Percentiles rank a stretch among this genome's conserved stretches.
Evolutionary conservation across 2,329 filamentous ascomycete genomes (phyloP).

Genomic region (Niveomyces coronatus): DNA sequence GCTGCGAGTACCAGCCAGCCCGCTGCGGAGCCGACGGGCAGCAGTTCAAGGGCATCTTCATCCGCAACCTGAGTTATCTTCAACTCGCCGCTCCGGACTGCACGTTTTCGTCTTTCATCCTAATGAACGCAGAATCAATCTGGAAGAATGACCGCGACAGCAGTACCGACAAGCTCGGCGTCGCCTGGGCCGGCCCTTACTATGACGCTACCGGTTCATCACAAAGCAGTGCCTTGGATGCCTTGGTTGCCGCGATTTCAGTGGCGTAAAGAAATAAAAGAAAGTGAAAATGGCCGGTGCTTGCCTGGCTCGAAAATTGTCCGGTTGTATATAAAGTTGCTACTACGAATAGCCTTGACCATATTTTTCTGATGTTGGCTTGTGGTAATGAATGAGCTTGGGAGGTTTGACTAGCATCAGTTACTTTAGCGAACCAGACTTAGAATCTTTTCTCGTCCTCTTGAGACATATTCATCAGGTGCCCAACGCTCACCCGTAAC

Average conservation of each 20-base stretch:
- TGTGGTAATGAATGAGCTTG: no score
- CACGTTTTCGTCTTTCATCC: slow-evolving; percentile 43
- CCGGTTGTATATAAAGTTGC: no score
- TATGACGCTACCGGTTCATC: slow-evolving; percentile 41
- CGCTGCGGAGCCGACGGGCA: slow-evolving; percentile 39
- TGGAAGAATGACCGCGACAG: slow-evolving; percentile 48
- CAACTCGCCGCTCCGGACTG: slow-evolving; percentile 38
- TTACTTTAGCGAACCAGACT: no score
- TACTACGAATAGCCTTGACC: no score
- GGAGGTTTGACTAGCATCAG: no score
- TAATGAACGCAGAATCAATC: slow-evolving; percentile 52
- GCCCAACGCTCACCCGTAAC: no score
- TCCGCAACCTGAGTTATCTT: slow-evolving; percentile 52
- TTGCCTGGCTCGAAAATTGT: neutral
- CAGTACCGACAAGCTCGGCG: slow-evolving; percentile 39
- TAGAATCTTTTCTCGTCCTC: no score
- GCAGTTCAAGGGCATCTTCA: slow-evolving; percentile 66
- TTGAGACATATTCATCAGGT: no score
- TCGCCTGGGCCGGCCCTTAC: slow-evolving; percentile 56
- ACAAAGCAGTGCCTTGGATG: slow-evolving; percentile 57
- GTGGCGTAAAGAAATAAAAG: slow-evolving; percentile 18
- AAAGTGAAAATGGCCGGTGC: neutral
- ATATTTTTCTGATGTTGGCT: no score
- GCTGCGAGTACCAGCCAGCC: slow-evolving; percentile 23
- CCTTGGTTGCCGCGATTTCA: slow-evolving; percentile 49